Evolutionary conservation across 495 filamentous ascomycete species (phyloP).

Genomic region (Letharia columbiana): DNA sequence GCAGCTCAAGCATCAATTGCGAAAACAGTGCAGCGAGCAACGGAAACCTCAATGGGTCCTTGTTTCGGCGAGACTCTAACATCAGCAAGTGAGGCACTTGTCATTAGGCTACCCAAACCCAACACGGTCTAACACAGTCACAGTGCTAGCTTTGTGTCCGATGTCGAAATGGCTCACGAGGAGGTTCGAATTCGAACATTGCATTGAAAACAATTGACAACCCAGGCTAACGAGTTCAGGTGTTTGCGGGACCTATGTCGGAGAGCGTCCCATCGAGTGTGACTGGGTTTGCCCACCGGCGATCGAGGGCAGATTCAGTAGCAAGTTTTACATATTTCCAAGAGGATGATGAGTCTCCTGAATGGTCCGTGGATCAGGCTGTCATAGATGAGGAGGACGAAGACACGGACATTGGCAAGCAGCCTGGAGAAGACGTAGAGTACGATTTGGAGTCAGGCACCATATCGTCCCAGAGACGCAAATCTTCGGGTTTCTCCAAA

Average conservation of each 20-base stretch:
- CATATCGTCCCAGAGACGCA: constrained; percentile 36
- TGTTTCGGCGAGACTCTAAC: constrained; percentile 55
- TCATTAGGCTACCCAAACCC: neutral
- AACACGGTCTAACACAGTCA: constrained; percentile 4
- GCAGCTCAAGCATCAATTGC: constrained; percentile 10
- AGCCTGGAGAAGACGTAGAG: constrained; percentile 33
- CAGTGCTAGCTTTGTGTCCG: constrained; percentile 72
- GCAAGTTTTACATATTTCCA: constrained; percentile 89
- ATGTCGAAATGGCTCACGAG: constrained; percentile 98
- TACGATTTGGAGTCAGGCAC: constrained; percentile 30
- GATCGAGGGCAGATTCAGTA: constrained; percentile 64
- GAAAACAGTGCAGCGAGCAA: constrained; percentile 9
- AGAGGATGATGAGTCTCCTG: constrained; percentile 44
- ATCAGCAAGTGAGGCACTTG: constrained; percentile 53
- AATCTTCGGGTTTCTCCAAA: constrained; percentile 47
- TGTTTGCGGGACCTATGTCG: constrained; percentile 87
- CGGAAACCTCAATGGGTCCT: constrained; percentile 10
- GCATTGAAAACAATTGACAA: constrained; percentile 1
- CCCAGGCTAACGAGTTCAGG: constrained; percentile 38
- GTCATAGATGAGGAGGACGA: constrained; percentile 47
- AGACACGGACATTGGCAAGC: constrained; percentile 39
- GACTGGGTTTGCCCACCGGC: constrained; percentile 77
- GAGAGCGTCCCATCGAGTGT: constrained; percentile 90
- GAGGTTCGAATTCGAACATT: constrained; percentile 49
- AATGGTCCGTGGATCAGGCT: constrained; percentile 45